Base-by-base conservation (phyloP, 1,139 yeast species). In the Yamadazyma mexicana region DNA sequence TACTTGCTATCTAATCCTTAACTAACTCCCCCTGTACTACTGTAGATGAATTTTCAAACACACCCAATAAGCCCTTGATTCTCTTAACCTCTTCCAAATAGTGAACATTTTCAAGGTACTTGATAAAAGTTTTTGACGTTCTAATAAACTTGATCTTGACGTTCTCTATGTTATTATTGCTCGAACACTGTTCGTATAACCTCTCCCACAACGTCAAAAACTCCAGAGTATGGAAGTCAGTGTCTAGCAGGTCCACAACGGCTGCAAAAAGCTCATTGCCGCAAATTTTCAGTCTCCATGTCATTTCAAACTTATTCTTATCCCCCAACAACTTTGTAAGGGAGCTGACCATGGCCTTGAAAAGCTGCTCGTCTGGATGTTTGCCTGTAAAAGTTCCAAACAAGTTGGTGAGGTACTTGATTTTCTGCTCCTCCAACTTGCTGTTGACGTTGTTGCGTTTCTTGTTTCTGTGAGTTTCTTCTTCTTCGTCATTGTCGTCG, bases 251-350 rank as follows among this genome's bases (percentile, higher is more conserved):
- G 2, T 37, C 37, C 34, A 54, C 16, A 6, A 39, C 42, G 43
- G 30, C 50, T 37, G 22, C 55, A 50, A 65, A 49, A 10, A 51
- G 40, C 49, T 81, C 84, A 48, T 62, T 67, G 8, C 64, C 55
- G 4, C 67, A 64, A 4, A 75, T 45, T 48, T 77, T 77, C 1
- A 83, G 71, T 51, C 85, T 70, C 88, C 88, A 82, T 0, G 87
- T 76, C 38, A 66, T 65, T 6, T 66, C 65, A 38, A 77, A 62
- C 14, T 53, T 39, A 26, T 39, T 35, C n/a, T 46, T 38, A 35
- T 48, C 52, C 2, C 52, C 49, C 66, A 61, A 15, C 54, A 27
- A 58, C 33, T 27, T 53, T 34, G n/a, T 33, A 23, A 31, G 56
- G 44, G 39, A 59, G 2, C 49, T 39, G 12, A 66, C 50, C 10